Evolutionary conservation across 2,329 filamentous ascomycete species (phyloP), one percentile per base, ranked within the genome.

Genomic region (Arthrobotrys musiformis): DNA sequence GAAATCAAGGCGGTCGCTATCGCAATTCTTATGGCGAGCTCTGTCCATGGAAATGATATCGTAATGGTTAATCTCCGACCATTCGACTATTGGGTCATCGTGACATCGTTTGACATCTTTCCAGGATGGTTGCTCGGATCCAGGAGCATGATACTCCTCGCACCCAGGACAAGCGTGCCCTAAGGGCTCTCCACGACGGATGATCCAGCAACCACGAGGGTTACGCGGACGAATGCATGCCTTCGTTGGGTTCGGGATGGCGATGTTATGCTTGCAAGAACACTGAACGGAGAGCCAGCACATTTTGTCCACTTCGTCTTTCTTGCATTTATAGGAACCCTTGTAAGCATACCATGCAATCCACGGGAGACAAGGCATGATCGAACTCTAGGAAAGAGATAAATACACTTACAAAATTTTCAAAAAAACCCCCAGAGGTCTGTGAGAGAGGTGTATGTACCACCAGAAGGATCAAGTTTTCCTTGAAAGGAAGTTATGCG

Each of bases 191-290:
- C 72, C 72, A n/a, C 72, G 72, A 30, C 72, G 72, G 8, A 76
- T 66, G 72, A 76, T 24, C 72, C 72, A 76, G 64, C 72, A 76
- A 17, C 72, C 72, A 24, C 64, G 64, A 19, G 72, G 72, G 24
- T 76, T 50, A 11, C 72, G 72, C 19, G 72, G 72, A 17, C 72
- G 64, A 24, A 76, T 60, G 24, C 72, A 76, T 48, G 17, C 4
- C 24, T 69, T 75, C 0, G 19, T 15, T 2, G 64, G 56, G 22
- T 76, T 33, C 15, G 40, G 35, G 22, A 76, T 60, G 4, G 72
- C 72, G 26, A 76, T 76, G 24, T 76, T 76, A 22, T 76, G 72
- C 50, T 60, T 64, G 58, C 72, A 76, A 4, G 28, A 9, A 37
- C 72, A 76, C 54, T 76, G 56, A 24, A 76, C 64, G 9, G 72